Evolutionary conservation across 176 grass and related monocot species (phyloP), one percentile per base, ranked within the genome.

Genomic region (Coix lacrymajobi): DNA sequence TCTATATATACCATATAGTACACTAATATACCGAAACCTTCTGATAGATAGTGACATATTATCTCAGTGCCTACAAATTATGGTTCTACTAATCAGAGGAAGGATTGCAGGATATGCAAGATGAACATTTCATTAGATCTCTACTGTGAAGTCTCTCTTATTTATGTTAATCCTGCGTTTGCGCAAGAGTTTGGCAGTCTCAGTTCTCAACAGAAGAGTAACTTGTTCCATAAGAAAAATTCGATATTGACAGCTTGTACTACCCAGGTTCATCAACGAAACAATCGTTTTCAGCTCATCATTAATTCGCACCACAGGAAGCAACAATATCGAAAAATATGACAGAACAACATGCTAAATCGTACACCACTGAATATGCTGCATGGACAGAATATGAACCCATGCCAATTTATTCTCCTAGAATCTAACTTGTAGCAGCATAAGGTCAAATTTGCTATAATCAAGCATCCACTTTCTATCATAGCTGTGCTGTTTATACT

Each of bases 261-360:
- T 51, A 36, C 8, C 29, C 17, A 22, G 64, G 61, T 68, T 78
- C n/a, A 52, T 82, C 43, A 83, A 49, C 40, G 48, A 48, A 48
- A 71, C 66, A 67, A 32, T 90, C 66, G 2, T 82, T 83, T 86
- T 86, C 88, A 62, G 22, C 68, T 80, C 38, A 83, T 83, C 84
- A 86, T 79, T 86, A 82, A 74, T 79, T 84, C 45, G 73, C 60
- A 62, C 48, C 73, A 28, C 13, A 83, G 48, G 88, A 90, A 82
- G 88, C 88, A 90, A 90, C 88, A 34, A 14, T 14, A 5, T 62
- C 74, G 32, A 8, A 90, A n/a, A 85, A 65, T 69, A 40, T 70
- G 36, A 49, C 58, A 45, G 12, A 84, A 76, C 2, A 30, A 36
- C 48, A 66, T 62, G 16, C 28, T 78, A 68, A 61, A 44, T 71